Evolutionary conservation across 495 filamentous ascomycete species (phyloP).

Genomic region (Neurospora tetraspora): DNA sequence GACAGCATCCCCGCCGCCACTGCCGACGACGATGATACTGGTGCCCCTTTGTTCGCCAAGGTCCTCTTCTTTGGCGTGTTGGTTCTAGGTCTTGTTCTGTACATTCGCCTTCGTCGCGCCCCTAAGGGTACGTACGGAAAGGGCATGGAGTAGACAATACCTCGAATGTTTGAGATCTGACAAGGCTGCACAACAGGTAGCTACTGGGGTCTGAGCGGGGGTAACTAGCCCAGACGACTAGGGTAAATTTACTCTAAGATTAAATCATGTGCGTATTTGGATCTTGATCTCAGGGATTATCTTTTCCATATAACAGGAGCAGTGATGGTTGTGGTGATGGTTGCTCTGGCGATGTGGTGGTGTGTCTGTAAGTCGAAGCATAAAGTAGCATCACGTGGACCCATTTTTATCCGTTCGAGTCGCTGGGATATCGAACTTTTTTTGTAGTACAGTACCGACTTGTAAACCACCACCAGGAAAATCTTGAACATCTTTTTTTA

Average conservation of each 20-base stretch:
- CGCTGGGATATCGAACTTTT: neutral
- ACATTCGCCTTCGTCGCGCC: constrained; percentile 15
- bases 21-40: constrained; percentile 16
- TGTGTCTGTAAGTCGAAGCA: neutral
- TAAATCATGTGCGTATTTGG: neutral
- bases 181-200: neutral
- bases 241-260: neutral
- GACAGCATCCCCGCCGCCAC: neutral
- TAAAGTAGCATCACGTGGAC: neutral
- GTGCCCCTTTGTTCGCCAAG: constrained; percentile 23
- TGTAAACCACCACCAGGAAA: neutral
- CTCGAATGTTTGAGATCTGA: neutral
- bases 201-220: neutral
- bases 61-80: constrained; percentile 30
- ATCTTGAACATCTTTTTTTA: neutral
- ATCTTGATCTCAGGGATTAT: neutral
- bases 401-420: neutral
- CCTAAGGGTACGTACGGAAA: neutral
- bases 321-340: neutral
- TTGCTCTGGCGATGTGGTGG: neutral
- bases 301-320: neutral
- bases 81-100: constrained; percentile 22
- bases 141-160: neutral
- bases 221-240: neutral
- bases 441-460: neutral